Evolutionary conservation across 2,329 filamentous ascomycete genomes (phyloP).

Genomic region (Myriosclerotinia duriaeana): DNA sequence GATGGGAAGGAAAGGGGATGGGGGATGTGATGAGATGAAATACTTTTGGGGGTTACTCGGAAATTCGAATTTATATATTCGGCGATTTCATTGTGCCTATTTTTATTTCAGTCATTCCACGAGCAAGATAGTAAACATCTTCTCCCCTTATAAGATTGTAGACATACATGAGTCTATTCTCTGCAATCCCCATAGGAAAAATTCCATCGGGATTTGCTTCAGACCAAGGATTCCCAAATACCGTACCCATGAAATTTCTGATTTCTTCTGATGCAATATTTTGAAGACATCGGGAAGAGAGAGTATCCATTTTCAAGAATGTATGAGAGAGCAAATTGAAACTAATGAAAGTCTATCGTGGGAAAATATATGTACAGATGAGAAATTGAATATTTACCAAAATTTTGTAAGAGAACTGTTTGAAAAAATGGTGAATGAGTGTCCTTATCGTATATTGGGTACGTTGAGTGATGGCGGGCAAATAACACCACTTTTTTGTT

Average conservation of each 20-base stretch:
- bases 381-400: not conserved
- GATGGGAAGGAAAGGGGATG: not conserved
- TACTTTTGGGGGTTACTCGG: constrained; percentile 18
- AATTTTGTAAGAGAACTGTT: not conserved
- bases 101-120: not conserved
- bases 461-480: no score
- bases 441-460: no score
- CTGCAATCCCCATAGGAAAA: constrained; percentile 26
- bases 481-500: no score
- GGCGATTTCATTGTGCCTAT: constrained; percentile 26
- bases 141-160: no score
- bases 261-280: constrained; percentile 21
- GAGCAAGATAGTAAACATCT: not conserved
- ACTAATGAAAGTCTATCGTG: not conserved
- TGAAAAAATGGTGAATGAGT: no score
- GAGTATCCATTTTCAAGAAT: not conserved
- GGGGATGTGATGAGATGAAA: no score
- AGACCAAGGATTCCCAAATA: constrained; percentile 26
- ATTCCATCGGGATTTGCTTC: constrained; percentile 25
- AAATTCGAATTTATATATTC: constrained; percentile 24
- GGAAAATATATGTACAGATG: not conserved
- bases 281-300: constrained; percentile 22
- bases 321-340: no score
- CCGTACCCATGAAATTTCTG: constrained; percentile 21
- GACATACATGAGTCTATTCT: constrained; percentile 28